phyloP scores from a whole-genome alignment of 1,139 yeast genomes.

The Yamadazyma triangularis region DNA sequence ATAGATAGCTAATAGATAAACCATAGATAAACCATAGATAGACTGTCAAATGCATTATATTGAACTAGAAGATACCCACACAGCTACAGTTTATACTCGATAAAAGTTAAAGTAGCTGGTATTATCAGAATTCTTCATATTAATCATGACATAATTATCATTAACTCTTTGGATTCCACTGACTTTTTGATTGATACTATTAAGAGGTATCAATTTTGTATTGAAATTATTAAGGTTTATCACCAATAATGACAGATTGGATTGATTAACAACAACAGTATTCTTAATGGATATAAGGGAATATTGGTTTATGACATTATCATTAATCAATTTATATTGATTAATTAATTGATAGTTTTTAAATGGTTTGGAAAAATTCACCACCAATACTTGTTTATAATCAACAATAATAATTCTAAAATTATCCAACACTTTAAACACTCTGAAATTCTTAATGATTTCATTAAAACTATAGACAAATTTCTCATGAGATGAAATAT shows the following conservation, averaged over 20 bases:
- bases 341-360: slow-evolving; percentile 6
- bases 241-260: slow-evolving; percentile 9
- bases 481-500: slow-evolving; percentile 8
- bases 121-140: slow-evolving; percentile 10
- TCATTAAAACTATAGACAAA: slow-evolving; percentile 7
- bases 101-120: slow-evolving; percentile 10
- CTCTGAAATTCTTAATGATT: slow-evolving; percentile 11
- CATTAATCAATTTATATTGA: slow-evolving; percentile 9
- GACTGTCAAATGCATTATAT: too few species aligned
- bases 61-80: too few species aligned
- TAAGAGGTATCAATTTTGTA: slow-evolving; percentile 6
- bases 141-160: slow-evolving; percentile 10
- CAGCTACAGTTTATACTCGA: slow-evolving; percentile 7
- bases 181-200: slow-evolving; percentile 8
- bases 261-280: slow-evolving; percentile 10
- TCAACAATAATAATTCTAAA: slow-evolving; percentile 9
- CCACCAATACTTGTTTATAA: slow-evolving; percentile 7
- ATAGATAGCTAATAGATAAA: too few species aligned
- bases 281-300: slow-evolving; percentile 10
- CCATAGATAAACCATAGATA: too few species aligned
- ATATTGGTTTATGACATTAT: slow-evolving; percentile 12
- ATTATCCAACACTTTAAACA: slow-evolving; percentile 7
- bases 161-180: slow-evolving; percentile 12
- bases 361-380: slow-evolving; percentile 5
- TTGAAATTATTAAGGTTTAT: slow-evolving; percentile 9